Evolutionary conservation across 352 stramenopile species (phyloP).

Genomic region (Halophytophthora polymorphica): DNA sequence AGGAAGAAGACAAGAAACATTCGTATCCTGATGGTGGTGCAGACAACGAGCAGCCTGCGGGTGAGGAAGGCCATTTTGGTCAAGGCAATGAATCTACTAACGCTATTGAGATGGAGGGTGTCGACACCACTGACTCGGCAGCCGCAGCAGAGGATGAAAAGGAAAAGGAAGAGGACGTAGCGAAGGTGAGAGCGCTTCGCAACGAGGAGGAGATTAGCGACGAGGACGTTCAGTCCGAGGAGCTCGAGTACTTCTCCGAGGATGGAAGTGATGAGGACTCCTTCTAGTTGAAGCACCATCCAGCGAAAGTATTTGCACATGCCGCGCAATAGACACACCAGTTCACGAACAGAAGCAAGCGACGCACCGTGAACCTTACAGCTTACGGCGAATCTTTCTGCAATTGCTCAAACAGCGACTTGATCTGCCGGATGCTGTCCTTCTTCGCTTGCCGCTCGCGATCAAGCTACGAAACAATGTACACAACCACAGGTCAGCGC

Average conservation of each 20-base stretch:
- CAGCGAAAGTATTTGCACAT: too few species aligned
- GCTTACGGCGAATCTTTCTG: slow-evolving; percentile 44
- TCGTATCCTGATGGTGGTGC: too few species aligned
- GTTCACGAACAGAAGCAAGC: too few species aligned
- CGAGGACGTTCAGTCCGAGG: slow-evolving; percentile 69
- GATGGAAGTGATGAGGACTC: slow-evolving; percentile 79
- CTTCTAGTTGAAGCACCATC: slow-evolving; percentile 43
- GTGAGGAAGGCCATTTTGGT: slow-evolving; percentile 1
- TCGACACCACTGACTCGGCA: neutral
- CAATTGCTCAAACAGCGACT: slow-evolving; percentile 73
- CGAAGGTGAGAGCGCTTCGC: slow-evolving; percentile 38
- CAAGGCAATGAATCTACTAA: neutral
- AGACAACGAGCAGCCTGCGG: slow-evolving; percentile 1
- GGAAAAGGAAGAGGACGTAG: slow-evolving; percentile 27
- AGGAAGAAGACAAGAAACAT: neutral
- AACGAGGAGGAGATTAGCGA: slow-evolving; percentile 55
- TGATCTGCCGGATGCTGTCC: slow-evolving; percentile 67
- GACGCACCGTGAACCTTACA: too few species aligned
- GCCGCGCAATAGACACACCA: too few species aligned
- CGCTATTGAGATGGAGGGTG: too few species aligned
- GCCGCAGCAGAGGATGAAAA: slow-evolving; percentile 4
- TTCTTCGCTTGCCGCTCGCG: slow-evolving; percentile 68
- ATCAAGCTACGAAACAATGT: slow-evolving; percentile 38
- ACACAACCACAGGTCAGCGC: neutral
- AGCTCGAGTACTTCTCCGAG: slow-evolving; percentile 84